Conservation (phyloP, 805 yeast genomes). For the Kluyveromyces aestuarii region DNA sequence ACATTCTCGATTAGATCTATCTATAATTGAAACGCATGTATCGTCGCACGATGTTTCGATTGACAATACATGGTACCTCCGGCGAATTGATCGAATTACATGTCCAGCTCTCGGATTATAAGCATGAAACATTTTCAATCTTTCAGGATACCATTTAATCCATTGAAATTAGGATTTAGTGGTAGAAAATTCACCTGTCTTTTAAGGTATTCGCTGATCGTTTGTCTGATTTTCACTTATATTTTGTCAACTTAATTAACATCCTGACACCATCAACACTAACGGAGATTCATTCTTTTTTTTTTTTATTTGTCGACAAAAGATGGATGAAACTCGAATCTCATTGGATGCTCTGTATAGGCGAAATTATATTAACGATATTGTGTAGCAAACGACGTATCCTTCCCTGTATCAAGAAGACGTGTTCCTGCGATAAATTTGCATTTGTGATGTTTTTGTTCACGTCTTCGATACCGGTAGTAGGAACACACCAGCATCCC, state of each 20-base stretch:
- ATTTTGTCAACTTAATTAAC: not conserved
- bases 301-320: not conserved
- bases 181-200: too few species aligned
- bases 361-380: not conserved
- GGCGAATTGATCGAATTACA: not conserved
- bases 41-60: slow-evolving; percentile 95
- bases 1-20: slow-evolving; percentile 28
- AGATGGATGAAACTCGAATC: not conserved
- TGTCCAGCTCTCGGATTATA: not conserved
- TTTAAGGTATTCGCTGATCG: not conserved
- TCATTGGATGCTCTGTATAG: not conserved
- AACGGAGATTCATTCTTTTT: not conserved
- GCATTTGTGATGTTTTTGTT: slow-evolving; percentile 10
- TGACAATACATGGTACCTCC: slow-evolving; percentile 62
- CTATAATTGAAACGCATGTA: slow-evolving; percentile 75
- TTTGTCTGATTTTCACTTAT: not conserved
- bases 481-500: slow-evolving; percentile 3
- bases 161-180: too few species aligned
- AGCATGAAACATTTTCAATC: too few species aligned
- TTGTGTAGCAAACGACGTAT: not conserved
- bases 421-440: not conserved
- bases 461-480: slow-evolving; percentile 18
- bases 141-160: too few species aligned
- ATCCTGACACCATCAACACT: not conserved
- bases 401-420: not conserved